Evolutionary conservation across 1,284 basidiomycete species (phyloP), one percentile per base, ranked within the genome.

Genomic region (Tilletia setariae): DNA sequence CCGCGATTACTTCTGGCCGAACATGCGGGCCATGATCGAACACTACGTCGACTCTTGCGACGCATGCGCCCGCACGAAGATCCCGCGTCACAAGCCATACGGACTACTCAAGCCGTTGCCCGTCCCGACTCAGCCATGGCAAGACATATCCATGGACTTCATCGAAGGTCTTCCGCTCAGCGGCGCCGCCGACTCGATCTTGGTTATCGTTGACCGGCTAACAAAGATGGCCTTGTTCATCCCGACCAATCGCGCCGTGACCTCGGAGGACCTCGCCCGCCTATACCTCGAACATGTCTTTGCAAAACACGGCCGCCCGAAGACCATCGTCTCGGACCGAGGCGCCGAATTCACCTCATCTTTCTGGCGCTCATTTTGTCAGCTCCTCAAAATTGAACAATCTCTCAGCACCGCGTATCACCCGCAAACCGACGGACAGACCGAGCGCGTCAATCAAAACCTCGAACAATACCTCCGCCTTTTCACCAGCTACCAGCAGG

Each of bases 161-260:
- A 85, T 86, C 65, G 78, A 75, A 0, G 71, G 80, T 3, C 76
- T 86, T 0, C 85, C 84, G 0, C 35, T 67, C 2, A 82, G 75
- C 0, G 25, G 80, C 16, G 85, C 84, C 0, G 65, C 85, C 1
- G 53, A 59, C 64, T 2, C 42, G 19, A 44, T 63, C 19, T 40
- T 63, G 7, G 82, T 84, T 0, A 67, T 86, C 0, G 80, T 85
- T 0, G 83, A 86, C 66, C 64, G 72, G 0, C 79, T 85, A 11
- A 83, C 79, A 0, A 85, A 84, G 75, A 67, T 71, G 69, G 72
- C 68, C 23, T 72, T 82, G 63, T 71, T 84, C 69, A 83, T 83
- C 92, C 94, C 73, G 88, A 89, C 66, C 87, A 70, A 51, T 0
- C 79, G 79, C 8, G 76, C 69, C 1, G 78, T 83, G 1, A 79